phyloP scores from a whole-genome alignment of 176 grass and related monocot species.

The Oryza glumipatula region DNA sequence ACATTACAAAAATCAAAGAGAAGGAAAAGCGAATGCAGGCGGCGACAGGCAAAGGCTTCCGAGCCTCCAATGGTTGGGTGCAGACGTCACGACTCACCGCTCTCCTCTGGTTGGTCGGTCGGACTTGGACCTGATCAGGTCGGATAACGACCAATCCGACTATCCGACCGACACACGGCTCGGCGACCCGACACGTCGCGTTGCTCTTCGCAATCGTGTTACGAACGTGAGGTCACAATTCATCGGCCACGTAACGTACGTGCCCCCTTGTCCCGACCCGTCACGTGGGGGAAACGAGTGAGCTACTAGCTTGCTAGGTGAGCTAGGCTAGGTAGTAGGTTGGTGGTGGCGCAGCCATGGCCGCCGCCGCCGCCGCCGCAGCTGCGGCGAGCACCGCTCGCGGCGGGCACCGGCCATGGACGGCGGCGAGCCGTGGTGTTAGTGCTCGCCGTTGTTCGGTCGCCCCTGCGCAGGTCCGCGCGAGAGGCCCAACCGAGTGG shows the following conservation, averaged over 20 bases:
- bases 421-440: neutral
- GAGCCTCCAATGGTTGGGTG: neutral
- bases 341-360: neutral
- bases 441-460: neutral
- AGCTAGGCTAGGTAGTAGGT: neutral
- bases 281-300: neutral
- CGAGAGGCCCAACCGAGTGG: too few relatives aligned
- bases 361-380: neutral
- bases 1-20: neutral
- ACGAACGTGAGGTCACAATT: conserved; percentile 23
- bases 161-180: neutral
- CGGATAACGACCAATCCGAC: neutral
- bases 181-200: neutral
- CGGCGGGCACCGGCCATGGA: neutral
- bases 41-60: neutral
- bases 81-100: neutral
- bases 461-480: neutral
- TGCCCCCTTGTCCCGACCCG: neutral
- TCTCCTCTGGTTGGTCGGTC: neutral
- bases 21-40: neutral
- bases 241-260: neutral
- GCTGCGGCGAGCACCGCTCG: conserved; percentile 4
- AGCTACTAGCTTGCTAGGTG: conserved; percentile 2
- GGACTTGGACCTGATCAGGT: neutral
- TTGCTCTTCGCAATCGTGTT: too few relatives aligned